Evolutionary conservation across 495 filamentous ascomycete species (phyloP).

Genomic region (Tuber umbilicatum): DNA sequence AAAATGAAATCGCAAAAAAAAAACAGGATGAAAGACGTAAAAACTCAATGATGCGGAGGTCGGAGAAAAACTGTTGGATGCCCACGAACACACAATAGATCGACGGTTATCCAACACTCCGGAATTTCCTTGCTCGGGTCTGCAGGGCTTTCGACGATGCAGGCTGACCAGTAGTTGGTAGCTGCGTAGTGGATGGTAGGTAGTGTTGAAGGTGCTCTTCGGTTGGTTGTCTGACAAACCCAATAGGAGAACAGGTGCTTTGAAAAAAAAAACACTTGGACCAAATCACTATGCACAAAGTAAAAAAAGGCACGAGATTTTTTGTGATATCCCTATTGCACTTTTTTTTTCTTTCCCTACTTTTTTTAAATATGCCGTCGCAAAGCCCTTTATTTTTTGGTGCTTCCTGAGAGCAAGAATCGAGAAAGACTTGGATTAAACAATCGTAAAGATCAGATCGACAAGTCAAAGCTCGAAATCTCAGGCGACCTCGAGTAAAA

Average conservation of each 20-base stretch:
- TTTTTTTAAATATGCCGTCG: not conserved
- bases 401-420: not conserved
- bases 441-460: not conserved
- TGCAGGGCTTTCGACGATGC: constrained; percentile 12
- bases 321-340: not conserved
- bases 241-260: constrained; percentile 13
- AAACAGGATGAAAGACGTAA: constrained; percentile 20
- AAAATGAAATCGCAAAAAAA: constrained; percentile 18
- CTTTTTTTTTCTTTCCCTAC: not conserved
- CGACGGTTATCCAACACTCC: constrained; percentile 29
- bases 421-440: constrained; percentile 1
- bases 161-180: constrained; percentile 3
- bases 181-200: not conserved
- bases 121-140: constrained; percentile 12
- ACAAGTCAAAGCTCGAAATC: constrained; percentile 8
- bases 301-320: constrained; percentile 1
- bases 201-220: constrained; percentile 2
- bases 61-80: constrained; percentile 19
- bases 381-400: not conserved
- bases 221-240: constrained; percentile 22
- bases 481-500: constrained; percentile 39
- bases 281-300: constrained; percentile 3
- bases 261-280: constrained; percentile 5
- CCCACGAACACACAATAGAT: constrained; percentile 25
- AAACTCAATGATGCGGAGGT: constrained; percentile 20